Conservation (phyloP, 164 flowering plant species). For the Stephania yunnanensis region DNA sequence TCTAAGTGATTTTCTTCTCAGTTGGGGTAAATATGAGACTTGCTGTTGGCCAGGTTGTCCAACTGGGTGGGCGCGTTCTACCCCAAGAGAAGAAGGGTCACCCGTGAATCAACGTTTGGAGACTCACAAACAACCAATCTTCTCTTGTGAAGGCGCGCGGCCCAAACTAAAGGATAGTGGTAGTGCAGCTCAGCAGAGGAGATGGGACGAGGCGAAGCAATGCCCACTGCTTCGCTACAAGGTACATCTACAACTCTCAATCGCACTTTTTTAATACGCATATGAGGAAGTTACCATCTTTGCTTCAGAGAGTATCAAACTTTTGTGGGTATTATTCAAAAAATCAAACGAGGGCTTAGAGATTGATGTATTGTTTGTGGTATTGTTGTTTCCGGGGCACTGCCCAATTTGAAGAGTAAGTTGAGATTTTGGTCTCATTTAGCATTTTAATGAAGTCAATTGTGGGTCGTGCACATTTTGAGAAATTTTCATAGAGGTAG, state of each 20-base stretch:
- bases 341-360: neutral
- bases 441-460: neutral
- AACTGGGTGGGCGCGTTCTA: too few relatives aligned
- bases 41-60: too few relatives aligned
- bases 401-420: neutral
- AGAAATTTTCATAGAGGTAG: neutral
- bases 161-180: too few relatives aligned
- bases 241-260: neutral
- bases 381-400: neutral
- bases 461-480: neutral
- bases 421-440: neutral
- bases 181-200: too few relatives aligned
- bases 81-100: too few relatives aligned
- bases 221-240: neutral
- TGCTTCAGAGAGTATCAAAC: neutral
- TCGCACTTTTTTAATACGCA: neutral
- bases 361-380: neutral
- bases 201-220: slow-evolving; percentile 4
- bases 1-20: too few relatives aligned
- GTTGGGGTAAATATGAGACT: too few relatives aligned
- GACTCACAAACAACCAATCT: too few relatives aligned
- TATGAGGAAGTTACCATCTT: neutral
- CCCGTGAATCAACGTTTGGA: too few relatives aligned
- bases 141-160: too few relatives aligned
- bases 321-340: neutral